A percentile compares a stretch with the other conserved stretches of the same genome.
Conservation (phyloP, 1,284 basidiomycete species). For the Testicularia cyperi region DNA sequence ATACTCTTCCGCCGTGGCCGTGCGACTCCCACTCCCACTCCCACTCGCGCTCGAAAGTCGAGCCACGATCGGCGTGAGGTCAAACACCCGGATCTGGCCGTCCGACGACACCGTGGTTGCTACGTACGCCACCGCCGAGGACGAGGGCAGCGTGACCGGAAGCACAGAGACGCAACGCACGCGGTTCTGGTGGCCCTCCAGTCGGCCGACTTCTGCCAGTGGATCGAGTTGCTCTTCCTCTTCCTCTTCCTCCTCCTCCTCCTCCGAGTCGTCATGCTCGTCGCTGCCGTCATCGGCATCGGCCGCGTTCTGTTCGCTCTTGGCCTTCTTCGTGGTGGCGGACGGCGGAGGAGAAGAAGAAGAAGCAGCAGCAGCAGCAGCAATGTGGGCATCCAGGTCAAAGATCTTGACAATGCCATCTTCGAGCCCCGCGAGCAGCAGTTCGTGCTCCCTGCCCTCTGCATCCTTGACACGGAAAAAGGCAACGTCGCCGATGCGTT, state of each 20-base stretch:
- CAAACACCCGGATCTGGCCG: conserved; percentile 53
- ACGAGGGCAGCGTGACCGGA: conserved; percentile 12
- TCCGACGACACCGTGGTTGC: conserved; percentile 57
- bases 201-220: conserved; percentile 41
- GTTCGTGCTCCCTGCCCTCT: conserved; percentile 31
- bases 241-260: conserved; percentile 11
- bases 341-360: no score
- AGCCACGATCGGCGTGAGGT: conserved; percentile 33
- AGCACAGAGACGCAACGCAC: conserved; percentile 39
- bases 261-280: conserved; percentile 1
- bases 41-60: conserved; percentile 4
- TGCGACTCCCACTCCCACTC: no score
- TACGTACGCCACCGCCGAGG: conserved; percentile 13
- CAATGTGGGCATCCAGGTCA: conserved; percentile 34
- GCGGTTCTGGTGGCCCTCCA: conserved; percentile 54
- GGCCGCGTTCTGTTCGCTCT: neutral
- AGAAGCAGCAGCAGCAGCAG: neutral
- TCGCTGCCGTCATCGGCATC: conserved; percentile 11
- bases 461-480: conserved; percentile 33
- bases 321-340: conserved; percentile 6
- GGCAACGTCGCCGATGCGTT: conserved; percentile 44
- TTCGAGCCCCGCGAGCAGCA: conserved; percentile 44
- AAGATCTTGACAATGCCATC: conserved; percentile 41
- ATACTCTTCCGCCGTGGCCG: conserved; percentile 5
- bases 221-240: conserved; percentile 25